A percentile compares a stretch with the other conserved stretches of the same genome.
Conservation (phyloP, 257 asterid genomes). For the Fraxinus cuspidata region DNA sequence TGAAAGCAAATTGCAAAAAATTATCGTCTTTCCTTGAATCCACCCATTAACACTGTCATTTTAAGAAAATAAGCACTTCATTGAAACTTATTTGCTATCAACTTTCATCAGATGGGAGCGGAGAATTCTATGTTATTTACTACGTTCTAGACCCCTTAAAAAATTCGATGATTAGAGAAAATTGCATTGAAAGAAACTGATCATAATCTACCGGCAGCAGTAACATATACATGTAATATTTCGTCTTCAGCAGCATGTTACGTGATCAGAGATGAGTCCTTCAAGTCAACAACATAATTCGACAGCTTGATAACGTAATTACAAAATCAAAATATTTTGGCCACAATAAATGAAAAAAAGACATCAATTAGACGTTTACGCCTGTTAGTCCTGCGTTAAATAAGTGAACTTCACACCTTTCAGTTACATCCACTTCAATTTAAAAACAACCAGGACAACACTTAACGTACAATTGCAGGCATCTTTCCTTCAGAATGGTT, state of each 20-base stretch:
- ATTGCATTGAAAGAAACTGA: too few relatives aligned
- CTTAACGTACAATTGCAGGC: neutral
- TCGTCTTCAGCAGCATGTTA: too few relatives aligned
- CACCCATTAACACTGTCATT: neutral
- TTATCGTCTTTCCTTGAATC: neutral
- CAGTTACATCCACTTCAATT: neutral
- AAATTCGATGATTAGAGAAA: too few relatives aligned
- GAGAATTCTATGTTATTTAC: too few relatives aligned
- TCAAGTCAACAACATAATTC: too few relatives aligned
- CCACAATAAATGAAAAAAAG: neutral
- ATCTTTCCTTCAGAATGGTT: neutral
- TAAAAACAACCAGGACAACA: neutral
- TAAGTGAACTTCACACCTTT: neutral
- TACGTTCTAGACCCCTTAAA: too few relatives aligned
- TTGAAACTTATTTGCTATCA: too few relatives aligned
- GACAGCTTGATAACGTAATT: too few relatives aligned
- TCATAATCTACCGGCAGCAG: too few relatives aligned
- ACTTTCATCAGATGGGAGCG: too few relatives aligned
- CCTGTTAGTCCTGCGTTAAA: neutral
- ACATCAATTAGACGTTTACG: neutral
- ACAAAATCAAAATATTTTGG: neutral
- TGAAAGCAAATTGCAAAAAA: slow-evolving; percentile 37
- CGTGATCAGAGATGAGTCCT: too few relatives aligned
- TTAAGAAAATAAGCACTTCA: neutral
- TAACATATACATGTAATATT: too few relatives aligned